Conservation (phyloP, 192 early-diverging fungal species). For the Backusella liffmaniae region DNA sequence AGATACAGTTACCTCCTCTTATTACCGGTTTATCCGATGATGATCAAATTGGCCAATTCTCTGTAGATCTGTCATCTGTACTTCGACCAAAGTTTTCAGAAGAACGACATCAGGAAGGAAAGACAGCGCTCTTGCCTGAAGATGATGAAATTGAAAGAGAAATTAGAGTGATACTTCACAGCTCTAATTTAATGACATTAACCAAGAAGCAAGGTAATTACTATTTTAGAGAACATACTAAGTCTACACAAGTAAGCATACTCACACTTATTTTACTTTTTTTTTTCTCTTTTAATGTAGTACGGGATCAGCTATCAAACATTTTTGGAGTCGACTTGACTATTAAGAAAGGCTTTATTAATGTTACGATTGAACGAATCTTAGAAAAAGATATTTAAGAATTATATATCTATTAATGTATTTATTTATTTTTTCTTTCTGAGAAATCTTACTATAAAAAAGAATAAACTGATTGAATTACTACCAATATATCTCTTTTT, state of each 20-base stretch:
- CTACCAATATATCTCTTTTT: background rate
- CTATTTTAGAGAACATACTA: background rate
- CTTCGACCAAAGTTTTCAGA: constrained; percentile 1
- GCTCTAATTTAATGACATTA: constrained; percentile 58
- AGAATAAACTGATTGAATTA: background rate
- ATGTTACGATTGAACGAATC: constrained; percentile 53
- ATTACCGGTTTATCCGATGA: constrained; percentile 11
- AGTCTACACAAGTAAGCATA: background rate
- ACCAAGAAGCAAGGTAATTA: constrained; percentile 65
- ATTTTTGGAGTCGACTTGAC: constrained; percentile 68
- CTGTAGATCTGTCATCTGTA: constrained; percentile 19
- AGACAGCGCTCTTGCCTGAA: constrained; percentile 9
- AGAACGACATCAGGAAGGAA: constrained; percentile 7
- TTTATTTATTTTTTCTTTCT: background rate
- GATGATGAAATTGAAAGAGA: constrained; percentile 54
- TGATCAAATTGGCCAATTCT: constrained; percentile 14
- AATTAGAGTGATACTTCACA: constrained; percentile 64
- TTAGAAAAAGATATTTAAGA: constrained; percentile 22
- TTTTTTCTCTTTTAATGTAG: constrained; percentile 31
- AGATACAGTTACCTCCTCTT: background rate
- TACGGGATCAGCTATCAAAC: constrained; percentile 59
- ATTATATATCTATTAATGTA: background rate
- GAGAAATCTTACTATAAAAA: background rate
- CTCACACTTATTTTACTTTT: background rate
- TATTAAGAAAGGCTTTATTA: constrained; percentile 66